Evolutionary conservation across 352 stramenopile genomes (phyloP).

Genomic region (Phytophthora aleatoria): DNA sequence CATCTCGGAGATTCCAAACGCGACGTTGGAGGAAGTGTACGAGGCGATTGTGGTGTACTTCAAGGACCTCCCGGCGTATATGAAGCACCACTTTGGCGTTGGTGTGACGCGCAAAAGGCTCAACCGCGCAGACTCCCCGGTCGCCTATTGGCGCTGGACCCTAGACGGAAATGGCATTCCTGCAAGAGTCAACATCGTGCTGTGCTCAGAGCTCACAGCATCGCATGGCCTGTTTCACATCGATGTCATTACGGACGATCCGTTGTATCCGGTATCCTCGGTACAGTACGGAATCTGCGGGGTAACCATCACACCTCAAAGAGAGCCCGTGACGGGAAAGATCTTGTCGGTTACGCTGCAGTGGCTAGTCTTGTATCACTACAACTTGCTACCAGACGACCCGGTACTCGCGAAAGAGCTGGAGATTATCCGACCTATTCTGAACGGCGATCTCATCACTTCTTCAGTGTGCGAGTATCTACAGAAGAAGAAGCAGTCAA

Average conservation of each 20-base stretch:
- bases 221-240: constrained; percentile 33
- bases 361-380: constrained; percentile 38
- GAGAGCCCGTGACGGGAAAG: constrained; percentile 20
- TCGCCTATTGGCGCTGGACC: constrained; percentile 25
- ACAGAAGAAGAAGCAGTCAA: constrained; percentile 14
- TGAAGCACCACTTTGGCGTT: constrained; percentile 41
- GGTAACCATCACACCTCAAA: constrained; percentile 33
- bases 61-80: constrained; percentile 19
- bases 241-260: constrained; percentile 34
- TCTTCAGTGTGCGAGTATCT: constrained; percentile 29
- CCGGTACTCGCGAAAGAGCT: constrained; percentile 23
- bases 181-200: constrained; percentile 27
- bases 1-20: constrained; percentile 51
- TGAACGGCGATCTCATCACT: constrained; percentile 37
- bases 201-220: constrained; percentile 31
- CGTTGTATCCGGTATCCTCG: constrained; percentile 17
- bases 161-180: constrained; percentile 18
- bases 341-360: constrained; percentile 29
- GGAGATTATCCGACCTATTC: constrained; percentile 29
- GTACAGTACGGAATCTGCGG: constrained; percentile 28
- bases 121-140: constrained; percentile 12
- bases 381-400: constrained; percentile 39
- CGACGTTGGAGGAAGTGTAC: constrained; percentile 37
- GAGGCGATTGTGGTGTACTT: constrained; percentile 26
- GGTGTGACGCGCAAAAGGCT: constrained; percentile 21